Evolutionary conservation across 257 asterid species (phyloP).

Genomic region (Rauvolfia tetraphylla): DNA sequence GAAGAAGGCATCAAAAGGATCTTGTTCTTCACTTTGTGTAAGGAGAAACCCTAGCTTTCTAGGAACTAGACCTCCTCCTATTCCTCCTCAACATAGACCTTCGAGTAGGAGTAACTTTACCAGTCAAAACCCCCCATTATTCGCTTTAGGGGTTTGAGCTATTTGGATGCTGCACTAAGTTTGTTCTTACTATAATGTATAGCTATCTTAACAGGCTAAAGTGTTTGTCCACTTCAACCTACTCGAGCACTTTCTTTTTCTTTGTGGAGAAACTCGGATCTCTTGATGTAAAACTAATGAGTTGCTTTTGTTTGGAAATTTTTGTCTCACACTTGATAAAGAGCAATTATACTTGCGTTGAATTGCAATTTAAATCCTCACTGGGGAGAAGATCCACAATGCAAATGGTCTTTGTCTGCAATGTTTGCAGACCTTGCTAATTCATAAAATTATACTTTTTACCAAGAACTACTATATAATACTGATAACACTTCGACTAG

Average conservation of each 20-base stretch:
- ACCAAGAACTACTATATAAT: too few species aligned
- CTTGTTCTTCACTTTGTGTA: conserved; percentile 27
- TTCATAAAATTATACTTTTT: too few species aligned
- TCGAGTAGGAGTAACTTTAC: conserved; percentile 23
- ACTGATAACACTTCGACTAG: too few species aligned
- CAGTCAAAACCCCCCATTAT: conserved; percentile 30
- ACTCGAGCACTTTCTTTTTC: background rate
- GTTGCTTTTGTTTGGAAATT: too few species aligned
- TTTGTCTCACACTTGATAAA: too few species aligned
- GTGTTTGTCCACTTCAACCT: background rate
- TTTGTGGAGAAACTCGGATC: background rate
- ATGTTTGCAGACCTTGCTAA: too few species aligned
- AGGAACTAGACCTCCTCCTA: conserved; percentile 35
- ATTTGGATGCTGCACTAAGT: conserved; percentile 4
- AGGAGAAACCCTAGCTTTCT: conserved; percentile 30
- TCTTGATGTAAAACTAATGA: too few species aligned
- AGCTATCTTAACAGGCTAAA: background rate
- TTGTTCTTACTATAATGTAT: background rate
- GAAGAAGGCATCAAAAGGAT: conserved; percentile 23
- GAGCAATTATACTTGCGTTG: too few species aligned
- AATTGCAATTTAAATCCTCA: too few species aligned
- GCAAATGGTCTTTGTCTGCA: too few species aligned
- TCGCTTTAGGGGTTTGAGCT: conserved; percentile 29
- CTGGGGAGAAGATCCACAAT: too few species aligned
- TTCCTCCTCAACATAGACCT: conserved; percentile 36